A percentile compares a stretch with the other conserved stretches of the same genome.
phyloP scores from a whole-genome alignment of 306 rosid genomes.

The Bauhinia variegata region DNA sequence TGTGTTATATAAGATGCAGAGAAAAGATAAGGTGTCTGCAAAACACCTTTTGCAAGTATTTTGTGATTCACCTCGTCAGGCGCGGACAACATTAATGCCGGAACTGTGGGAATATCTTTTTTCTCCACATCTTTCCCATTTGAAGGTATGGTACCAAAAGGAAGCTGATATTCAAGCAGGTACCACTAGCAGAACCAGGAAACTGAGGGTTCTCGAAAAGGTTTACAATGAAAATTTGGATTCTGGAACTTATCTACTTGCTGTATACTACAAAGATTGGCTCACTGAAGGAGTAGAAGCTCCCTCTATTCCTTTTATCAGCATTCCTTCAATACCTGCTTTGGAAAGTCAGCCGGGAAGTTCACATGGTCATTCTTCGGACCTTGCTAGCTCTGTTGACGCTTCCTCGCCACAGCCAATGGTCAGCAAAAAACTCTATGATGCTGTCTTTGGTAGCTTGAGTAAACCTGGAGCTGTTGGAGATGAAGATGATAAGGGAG shows the following conservation, averaged over 20 bases:
- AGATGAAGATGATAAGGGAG: constrained; percentile 39
- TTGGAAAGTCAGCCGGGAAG: constrained; percentile 42
- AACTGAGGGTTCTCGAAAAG: constrained; percentile 54
- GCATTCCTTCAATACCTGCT: constrained; percentile 53
- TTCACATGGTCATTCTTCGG: constrained; percentile 52
- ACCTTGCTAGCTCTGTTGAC: constrained; percentile 49
- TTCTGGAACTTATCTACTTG: constrained; percentile 62
- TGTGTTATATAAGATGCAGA: constrained; percentile 62
- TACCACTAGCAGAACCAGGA: constrained; percentile 50
- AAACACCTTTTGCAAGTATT: constrained; percentile 87
- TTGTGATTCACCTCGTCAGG: constrained; percentile 67
- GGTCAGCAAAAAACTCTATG: constrained; percentile 74
- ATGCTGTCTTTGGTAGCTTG: constrained; percentile 54
- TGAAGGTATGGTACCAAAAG: constrained; percentile 64
- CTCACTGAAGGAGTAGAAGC: constrained; percentile 71
- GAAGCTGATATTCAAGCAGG: constrained; percentile 56
- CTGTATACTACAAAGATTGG: constrained; percentile 86
- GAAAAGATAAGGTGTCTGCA: constrained; percentile 64
- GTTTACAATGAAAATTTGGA: constrained; percentile 68
- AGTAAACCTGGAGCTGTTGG: constrained; percentile 44
- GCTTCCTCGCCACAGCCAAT: constrained; percentile 65
- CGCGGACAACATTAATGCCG: constrained; percentile 65
- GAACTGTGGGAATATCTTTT: constrained; percentile 78
- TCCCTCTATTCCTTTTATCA: constrained; percentile 65
- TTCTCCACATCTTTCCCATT: constrained; percentile 68